phyloP scores from a whole-genome alignment of 2,329 filamentous ascomycete genomes.

The Knoxdaviesia proteae region DNA sequence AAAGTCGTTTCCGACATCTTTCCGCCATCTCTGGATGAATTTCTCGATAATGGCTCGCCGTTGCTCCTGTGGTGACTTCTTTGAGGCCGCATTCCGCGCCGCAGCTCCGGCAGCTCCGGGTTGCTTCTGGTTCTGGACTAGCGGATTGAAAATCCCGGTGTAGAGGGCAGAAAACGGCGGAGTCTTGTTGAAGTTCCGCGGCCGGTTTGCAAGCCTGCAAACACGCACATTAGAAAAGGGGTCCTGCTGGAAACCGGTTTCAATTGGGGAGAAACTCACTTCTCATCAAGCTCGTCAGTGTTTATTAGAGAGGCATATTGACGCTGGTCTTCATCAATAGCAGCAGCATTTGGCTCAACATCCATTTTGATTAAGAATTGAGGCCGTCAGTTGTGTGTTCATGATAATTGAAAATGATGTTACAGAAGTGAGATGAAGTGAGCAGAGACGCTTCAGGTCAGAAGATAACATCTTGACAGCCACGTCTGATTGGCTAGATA shows the following conservation, averaged over 20 bases:
- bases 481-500: background rate
- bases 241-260: background rate
- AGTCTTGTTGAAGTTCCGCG: conserved; percentile 60
- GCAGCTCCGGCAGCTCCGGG: conserved; percentile 28
- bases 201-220: conserved; percentile 59
- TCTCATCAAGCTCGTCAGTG: conserved; percentile 21
- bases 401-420: background rate
- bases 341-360: conserved; percentile 15
- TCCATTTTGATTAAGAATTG: background rate
- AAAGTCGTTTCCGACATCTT: conserved; percentile 76
- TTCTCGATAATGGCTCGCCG: conserved; percentile 62
- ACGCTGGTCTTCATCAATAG: conserved; percentile 26
- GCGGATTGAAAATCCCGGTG: conserved; percentile 59
- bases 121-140: conserved; percentile 60
- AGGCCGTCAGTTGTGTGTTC: too few relatives aligned
- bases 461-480: background rate
- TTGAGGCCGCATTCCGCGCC: conserved; percentile 27
- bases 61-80: conserved; percentile 53
- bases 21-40: conserved; percentile 74
- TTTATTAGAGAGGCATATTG: conserved; percentile 24
- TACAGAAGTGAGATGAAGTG: background rate
- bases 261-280: conserved; percentile 11
- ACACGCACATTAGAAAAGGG: conserved; percentile 6
- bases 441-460: background rate
- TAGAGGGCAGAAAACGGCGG: conserved; percentile 67